These are phyloP conservation scores for Xylaria sp. DNA, from an alignment of 2,329 filamentous ascomycete genomes.

Conservation along the genomic window DNA sequence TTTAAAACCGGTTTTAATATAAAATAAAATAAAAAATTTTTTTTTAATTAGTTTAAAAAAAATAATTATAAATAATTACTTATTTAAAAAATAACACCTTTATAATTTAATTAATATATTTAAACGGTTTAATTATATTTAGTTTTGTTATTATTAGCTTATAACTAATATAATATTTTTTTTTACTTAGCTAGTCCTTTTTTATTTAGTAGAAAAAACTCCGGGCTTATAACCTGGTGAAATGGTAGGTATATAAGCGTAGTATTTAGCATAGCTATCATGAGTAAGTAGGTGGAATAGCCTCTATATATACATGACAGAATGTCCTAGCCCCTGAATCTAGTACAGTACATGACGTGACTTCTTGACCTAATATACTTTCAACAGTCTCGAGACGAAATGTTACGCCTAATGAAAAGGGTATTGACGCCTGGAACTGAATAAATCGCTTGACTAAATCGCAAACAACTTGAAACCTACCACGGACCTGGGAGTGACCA, in stretches of 20 bases:
- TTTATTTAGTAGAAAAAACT: not conserved
- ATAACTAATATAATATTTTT: not conserved
- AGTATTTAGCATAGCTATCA: not conserved
- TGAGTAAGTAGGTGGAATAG: not conserved
- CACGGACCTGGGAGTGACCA: not conserved
- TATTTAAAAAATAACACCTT: not conserved
- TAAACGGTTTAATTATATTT: too few relatives aligned
- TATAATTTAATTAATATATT: too few relatives aligned
- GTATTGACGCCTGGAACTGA: not conserved
- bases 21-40: conserved; percentile 1
- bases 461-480: not conserved
- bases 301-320: conserved; percentile 5
- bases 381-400: not conserved
- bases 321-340: not conserved
- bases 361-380: not conserved
- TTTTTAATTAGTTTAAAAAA: not conserved
- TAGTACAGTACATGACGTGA: not conserved
- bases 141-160: not conserved
- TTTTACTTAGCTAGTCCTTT: not conserved
- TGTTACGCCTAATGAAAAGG: not conserved
- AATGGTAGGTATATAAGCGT: not conserved
- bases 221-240: conserved; percentile 3
- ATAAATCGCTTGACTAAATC: not conserved
- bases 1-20: too few relatives aligned
- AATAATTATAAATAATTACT: not conserved